Conservation (phyloP, 1,284 basidiomycete genomes). For the Termitomyces sp. region DNA sequence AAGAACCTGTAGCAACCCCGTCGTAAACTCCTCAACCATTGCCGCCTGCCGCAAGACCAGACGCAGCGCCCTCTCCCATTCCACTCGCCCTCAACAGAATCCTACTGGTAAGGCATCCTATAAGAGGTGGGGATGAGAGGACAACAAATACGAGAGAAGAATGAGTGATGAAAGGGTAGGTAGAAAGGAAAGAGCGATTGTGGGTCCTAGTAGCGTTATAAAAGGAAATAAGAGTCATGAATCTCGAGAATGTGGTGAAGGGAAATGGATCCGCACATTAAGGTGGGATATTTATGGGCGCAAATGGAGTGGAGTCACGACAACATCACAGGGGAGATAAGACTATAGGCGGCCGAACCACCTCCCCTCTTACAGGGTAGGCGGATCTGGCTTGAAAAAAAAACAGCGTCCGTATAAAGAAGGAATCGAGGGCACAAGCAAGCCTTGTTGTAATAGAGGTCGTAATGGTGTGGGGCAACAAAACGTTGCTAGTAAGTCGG, state of each 20-base stretch:
- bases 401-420: constrained; percentile 64
- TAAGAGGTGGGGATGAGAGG: constrained; percentile 60
- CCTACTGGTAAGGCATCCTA: constrained; percentile 19
- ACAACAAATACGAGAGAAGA: constrained; percentile 40
- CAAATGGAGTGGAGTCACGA: constrained; percentile 18
- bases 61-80: constrained; percentile 69
- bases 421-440: constrained; percentile 27
- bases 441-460: constrained; percentile 22
- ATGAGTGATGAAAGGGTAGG: constrained; percentile 15
- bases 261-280: constrained; percentile 13
- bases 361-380: constrained; percentile 18
- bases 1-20: background rate
- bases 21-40: constrained; percentile 11
- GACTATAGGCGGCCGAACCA: constrained; percentile 29
- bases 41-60: constrained; percentile 21
- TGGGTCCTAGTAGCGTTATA: constrained; percentile 19
- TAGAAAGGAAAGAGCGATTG: constrained; percentile 12
- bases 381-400: constrained; percentile 42
- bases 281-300: constrained; percentile 30
- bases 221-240: constrained; percentile 20
- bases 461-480: constrained; percentile 22
- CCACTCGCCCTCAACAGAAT: constrained; percentile 48
- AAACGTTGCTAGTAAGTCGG: constrained; percentile 14
- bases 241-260: constrained; percentile 14
- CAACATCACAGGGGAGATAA: constrained; percentile 17